Evolutionary conservation across 177 flowering plant genomes (phyloP).

Genomic region (Tripterygium wilfordii): DNA sequence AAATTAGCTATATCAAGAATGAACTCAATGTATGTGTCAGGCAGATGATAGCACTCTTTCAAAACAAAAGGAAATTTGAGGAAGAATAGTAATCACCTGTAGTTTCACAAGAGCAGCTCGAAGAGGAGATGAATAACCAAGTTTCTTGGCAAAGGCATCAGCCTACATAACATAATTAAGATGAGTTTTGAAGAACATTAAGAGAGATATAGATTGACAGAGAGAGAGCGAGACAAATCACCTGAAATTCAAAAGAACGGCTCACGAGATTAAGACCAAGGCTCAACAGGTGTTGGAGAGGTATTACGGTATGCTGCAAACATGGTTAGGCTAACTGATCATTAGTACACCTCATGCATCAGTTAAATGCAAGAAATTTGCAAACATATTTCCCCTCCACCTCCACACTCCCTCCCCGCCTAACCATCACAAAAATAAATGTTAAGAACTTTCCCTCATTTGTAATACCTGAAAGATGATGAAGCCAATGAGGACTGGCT

Average conservation of each 20-base stretch:
- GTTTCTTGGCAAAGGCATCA: slow-evolving; percentile 96
- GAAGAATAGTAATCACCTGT: slow-evolving; percentile 47
- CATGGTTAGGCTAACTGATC: not conserved
- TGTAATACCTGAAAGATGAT: slow-evolving; percentile 82
- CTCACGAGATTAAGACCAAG: slow-evolving; percentile 91
- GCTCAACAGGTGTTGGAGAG: slow-evolving; percentile 87
- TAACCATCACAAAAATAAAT: not conserved
- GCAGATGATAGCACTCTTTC: not conserved
- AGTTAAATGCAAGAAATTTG: no score
- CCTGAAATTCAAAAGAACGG: slow-evolving; percentile 97
- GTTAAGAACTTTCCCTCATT: not conserved
- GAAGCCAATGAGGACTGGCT: slow-evolving; percentile 93
- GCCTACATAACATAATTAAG: slow-evolving; percentile 37
- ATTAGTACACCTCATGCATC: not conserved
- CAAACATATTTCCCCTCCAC: no score
- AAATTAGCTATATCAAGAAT: no score
- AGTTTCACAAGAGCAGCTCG: slow-evolving; percentile 85
- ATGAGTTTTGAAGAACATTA: not conserved
- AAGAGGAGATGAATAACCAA: slow-evolving; percentile 65
- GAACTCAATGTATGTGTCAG: no score
- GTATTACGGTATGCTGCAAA: slow-evolving; percentile 87
- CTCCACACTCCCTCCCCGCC: no score
- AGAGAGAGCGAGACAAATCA: slow-evolving; percentile 17
- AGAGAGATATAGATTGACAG: not conserved
- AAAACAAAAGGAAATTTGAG: not conserved